Base-by-base conservation (phyloP, 2,329 filamentous ascomycete species). In the Fusarium lateritium region DNA sequence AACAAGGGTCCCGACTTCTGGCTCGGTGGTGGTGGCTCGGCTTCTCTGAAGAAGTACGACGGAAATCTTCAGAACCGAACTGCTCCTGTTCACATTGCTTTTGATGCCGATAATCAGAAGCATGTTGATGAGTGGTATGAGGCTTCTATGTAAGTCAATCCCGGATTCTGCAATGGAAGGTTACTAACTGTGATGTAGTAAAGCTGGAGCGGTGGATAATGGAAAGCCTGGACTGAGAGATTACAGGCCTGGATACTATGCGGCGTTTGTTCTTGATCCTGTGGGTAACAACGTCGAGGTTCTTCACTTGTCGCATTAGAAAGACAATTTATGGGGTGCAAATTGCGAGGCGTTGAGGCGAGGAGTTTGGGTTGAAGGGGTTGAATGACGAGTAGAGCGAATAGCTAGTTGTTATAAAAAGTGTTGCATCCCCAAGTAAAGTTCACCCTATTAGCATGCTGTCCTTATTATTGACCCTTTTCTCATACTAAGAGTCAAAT, bases 241-340 rank as follows among this genome's bases (percentile, higher is more conserved):
- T 15, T 86, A 85, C 69, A 78, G 79, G 44, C 71, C 79, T 15
- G 77, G 77, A 7, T 87, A 87, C 72, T 88, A 86, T 53, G 85
- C 73, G 2, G 83, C 84, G 1, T 88, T 84, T 75, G 78, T 86
- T 7, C 72, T 80, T 40, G 85, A 87, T 69, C 83, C 84, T 2
- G 75, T 79, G 5, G 85, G 85, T 0, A 87, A 87, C 69, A 87
- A 87, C 66, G 80, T 86, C 44, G 85, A 87, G 75, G 80, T 79
- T 52, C 78, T 84, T 26, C 69, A 75, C 43, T 17, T 75, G 47
- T 55, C 63, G 19, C 19, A 19, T 36, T 60, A 39, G 21, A 44
- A 26, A 7, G 15, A 49, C 24, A 49, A 42, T 39, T 34, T 57
- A 22, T 21, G 10, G 14, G 22, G 13, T 24, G 13, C 9, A 19